phyloP scores from a whole-genome alignment of 176 grass and related monocot genomes.

The Tillandsia fasciculata region DNA sequence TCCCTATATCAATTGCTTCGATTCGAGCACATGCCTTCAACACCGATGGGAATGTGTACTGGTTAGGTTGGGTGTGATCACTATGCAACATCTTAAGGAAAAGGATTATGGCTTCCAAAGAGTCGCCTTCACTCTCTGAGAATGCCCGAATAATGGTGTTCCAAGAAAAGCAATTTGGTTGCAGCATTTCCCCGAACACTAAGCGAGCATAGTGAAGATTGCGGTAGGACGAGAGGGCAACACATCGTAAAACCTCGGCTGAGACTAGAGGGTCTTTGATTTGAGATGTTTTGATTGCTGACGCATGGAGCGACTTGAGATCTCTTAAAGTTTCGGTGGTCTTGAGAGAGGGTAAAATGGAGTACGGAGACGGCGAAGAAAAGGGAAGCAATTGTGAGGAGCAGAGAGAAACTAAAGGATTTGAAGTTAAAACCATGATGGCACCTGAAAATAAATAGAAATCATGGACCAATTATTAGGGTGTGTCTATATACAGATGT shows the following conservation, averaged over 20 bases:
- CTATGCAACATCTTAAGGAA: conserved; percentile 26
- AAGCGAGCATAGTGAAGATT: conserved; percentile 21
- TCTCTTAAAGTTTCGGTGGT: conserved; percentile 15
- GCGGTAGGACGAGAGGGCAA: conserved; percentile 12
- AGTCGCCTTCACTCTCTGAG: conserved; percentile 16
- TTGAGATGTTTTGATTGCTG: conserved; percentile 29
- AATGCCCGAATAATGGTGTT: conserved; percentile 35
- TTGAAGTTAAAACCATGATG: conserved; percentile 16
- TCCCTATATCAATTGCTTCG: conserved; percentile 13
- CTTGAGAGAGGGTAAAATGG: conserved; percentile 22
- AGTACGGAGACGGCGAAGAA: not conserved
- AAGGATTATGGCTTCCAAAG: conserved; percentile 13
- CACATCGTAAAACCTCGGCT: conserved; percentile 23
- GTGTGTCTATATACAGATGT: too few species aligned
- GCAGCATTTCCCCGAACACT: conserved; percentile 32
- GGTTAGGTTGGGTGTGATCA: conserved; percentile 28
- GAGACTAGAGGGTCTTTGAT: conserved; percentile 23
- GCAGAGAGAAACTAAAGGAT: not conserved
- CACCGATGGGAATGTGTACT: conserved; percentile 53
- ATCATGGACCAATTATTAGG: not conserved
- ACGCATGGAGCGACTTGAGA: conserved; percentile 26
- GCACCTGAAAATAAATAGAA: not conserved
- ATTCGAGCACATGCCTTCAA: conserved; percentile 54
- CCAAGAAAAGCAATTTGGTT: conserved; percentile 37
- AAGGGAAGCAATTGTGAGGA: not conserved